These are phyloP conservation scores for Mortierella sp. DNA, from an alignment of 371 early-diverging fungal species.

Conservation along the genomic window DNA sequence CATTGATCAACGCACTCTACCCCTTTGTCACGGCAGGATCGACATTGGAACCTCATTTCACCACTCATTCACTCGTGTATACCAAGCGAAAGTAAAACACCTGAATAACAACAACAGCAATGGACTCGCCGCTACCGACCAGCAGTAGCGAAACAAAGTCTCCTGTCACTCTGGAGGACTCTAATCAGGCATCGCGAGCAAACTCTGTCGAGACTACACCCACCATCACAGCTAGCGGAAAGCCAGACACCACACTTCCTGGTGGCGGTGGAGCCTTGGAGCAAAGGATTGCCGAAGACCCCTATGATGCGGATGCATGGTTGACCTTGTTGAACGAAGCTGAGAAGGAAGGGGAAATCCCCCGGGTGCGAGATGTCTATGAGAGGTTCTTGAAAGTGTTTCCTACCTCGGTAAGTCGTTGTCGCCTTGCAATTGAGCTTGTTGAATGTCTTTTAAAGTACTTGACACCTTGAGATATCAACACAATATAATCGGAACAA, in stretches of 20 bases:
- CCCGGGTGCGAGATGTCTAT: constrained; percentile 76
- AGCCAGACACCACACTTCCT: constrained; percentile 16
- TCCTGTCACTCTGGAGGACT: constrained; percentile 19
- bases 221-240: not conserved
- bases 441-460: not conserved
- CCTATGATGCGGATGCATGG: constrained; percentile 84
- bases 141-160: constrained; percentile 31
- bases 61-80: not conserved
- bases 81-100: too few relatives aligned
- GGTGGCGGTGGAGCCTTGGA: constrained; percentile 47
- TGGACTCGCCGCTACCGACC: constrained; percentile 40
- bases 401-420: constrained; percentile 86
- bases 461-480: not conserved
- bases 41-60: too few relatives aligned
- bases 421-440: not conserved
- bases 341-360: constrained; percentile 69
- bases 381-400: constrained; percentile 83
- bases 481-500: constrained; percentile 7
- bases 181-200: constrained; percentile 34
- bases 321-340: constrained; percentile 68
- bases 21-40: too few relatives aligned
- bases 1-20: too few relatives aligned
- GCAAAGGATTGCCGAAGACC: constrained; percentile 66
- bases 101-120: not conserved
- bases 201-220: constrained; percentile 34